Evolutionary conservation across 352 stramenopile genomes (phyloP).

Genomic region (Globisporangium cystogenes): DNA sequence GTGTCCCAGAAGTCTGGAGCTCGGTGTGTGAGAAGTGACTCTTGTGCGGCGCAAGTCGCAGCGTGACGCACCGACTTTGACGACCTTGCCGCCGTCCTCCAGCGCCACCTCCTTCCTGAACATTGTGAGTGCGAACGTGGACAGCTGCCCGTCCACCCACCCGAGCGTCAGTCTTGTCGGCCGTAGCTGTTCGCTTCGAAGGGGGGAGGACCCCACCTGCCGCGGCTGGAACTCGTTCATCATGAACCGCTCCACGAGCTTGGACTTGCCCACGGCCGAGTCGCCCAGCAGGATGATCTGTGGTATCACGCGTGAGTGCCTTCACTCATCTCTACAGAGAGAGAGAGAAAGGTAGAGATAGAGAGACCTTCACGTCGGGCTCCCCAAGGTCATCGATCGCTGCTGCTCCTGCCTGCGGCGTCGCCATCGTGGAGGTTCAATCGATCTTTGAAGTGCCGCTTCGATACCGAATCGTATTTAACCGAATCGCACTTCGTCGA

Average conservation of each 20-base stretch:
- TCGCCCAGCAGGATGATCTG: slow-evolving; percentile 93
- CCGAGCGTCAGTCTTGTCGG: background rate
- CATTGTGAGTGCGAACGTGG: slow-evolving; percentile 94
- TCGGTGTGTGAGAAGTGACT: background rate
- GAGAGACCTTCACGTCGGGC: slow-evolving; percentile 50
- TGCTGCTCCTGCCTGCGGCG: slow-evolving; percentile 17
- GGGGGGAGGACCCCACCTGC: too few relatives aligned
- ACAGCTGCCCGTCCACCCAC: slow-evolving; percentile 43
- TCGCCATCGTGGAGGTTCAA: background rate
- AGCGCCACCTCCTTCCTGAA: slow-evolving; percentile 92
- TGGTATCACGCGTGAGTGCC: too few relatives aligned
- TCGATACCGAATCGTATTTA: background rate
- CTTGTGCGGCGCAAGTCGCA: background rate
- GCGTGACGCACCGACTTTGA: slow-evolving; percentile 54
- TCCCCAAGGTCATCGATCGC: slow-evolving; percentile 46
- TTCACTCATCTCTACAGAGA: too few relatives aligned
- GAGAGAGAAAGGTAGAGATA: too few relatives aligned
- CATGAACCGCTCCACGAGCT: slow-evolving; percentile 94
- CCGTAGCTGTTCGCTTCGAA: too few relatives aligned
- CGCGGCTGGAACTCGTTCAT: slow-evolving; percentile 95
- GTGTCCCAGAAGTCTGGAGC: slow-evolving; percentile 94
- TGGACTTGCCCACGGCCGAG: slow-evolving; percentile 94
- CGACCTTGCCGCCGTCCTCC: slow-evolving; percentile 33
- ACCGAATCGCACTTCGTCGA: background rate
- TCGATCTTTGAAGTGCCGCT: background rate